Conservation (phyloP, 768 basidiomycete genomes). For the Psilocybe tampanensis region DNA sequence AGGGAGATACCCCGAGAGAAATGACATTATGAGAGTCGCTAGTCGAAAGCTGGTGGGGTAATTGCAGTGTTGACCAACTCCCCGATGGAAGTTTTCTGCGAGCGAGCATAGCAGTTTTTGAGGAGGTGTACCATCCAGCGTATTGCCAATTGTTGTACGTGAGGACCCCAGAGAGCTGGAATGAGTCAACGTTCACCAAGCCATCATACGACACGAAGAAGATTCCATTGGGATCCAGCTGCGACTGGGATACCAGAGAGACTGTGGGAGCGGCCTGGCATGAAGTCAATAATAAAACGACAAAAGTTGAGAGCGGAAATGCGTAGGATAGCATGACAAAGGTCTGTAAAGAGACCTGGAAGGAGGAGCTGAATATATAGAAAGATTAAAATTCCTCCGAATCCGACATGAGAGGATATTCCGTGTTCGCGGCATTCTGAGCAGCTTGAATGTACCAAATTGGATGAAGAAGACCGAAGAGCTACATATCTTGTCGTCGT, state of each 20-base stretch:
- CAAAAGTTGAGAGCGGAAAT: constrained; percentile 5
- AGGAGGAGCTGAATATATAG: no score
- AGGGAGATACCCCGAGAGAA: constrained; percentile 44
- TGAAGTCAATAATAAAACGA: constrained; percentile 10
- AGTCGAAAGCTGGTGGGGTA: constrained; percentile 43
- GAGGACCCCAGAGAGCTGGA: constrained; percentile 44
- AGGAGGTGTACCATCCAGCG: constrained; percentile 48
- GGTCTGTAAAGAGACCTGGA: no score
- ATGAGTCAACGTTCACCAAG: constrained; percentile 49
- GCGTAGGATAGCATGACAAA: not conserved
- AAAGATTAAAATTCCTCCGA: no score
- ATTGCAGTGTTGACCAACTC: constrained; percentile 42
- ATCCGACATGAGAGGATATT: no score
- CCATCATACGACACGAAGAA: constrained; percentile 50
- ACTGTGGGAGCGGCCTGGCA: constrained; percentile 41
- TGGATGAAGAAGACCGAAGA: no score
- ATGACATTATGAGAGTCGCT: constrained; percentile 49
- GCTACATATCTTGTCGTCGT: no score
- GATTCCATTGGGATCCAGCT: constrained; percentile 41
- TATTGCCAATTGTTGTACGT: constrained; percentile 43
- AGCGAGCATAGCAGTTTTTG: constrained; percentile 39
- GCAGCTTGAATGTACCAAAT: no score
- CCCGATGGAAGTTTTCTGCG: constrained; percentile 43
- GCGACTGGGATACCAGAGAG: constrained; percentile 38
- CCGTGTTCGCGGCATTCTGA: no score